These are phyloP conservation scores for Breviolum minutum DNA, from an alignment of 73 alveolate genomes.

Conservation along the genomic window DNA sequence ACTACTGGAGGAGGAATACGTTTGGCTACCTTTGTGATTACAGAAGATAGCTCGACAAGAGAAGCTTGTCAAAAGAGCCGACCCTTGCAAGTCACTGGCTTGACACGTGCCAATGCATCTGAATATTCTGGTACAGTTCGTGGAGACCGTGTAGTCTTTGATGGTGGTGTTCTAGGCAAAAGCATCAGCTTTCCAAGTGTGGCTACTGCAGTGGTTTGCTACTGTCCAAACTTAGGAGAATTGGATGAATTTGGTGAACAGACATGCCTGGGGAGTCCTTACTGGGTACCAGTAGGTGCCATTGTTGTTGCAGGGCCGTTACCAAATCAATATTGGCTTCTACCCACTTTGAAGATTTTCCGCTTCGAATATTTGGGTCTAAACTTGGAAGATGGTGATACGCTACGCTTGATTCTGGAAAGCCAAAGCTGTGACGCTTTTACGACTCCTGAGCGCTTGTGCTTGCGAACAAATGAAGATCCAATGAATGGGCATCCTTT, in stretches of 20 bases:
- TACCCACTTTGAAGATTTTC: slow-evolving; percentile 71
- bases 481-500: slow-evolving; percentile 73
- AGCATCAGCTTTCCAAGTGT: slow-evolving; percentile 75
- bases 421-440: slow-evolving; percentile 32
- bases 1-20: slow-evolving; percentile 86
- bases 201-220: slow-evolving; percentile 79
- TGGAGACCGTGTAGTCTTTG: slow-evolving; percentile 68
- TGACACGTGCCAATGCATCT: slow-evolving; percentile 70
- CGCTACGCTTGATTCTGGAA: slow-evolving; percentile 64
- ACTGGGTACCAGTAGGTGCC: slow-evolving; percentile 94
- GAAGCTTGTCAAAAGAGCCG: slow-evolving; percentile 84
- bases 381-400: slow-evolving; percentile 77
- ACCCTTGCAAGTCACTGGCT: slow-evolving; percentile 17
- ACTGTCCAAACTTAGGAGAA: slow-evolving; percentile 75
- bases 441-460: slow-evolving; percentile 67
- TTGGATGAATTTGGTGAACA: slow-evolving; percentile 67
- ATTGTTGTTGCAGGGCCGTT: slow-evolving; percentile 72
- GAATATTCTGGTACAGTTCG: slow-evolving; percentile 63
- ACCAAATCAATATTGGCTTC: slow-evolving; percentile 75
- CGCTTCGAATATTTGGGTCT: slow-evolving; percentile 67
- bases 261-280: slow-evolving; percentile 81
- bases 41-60: slow-evolving; percentile 84
- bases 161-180: slow-evolving; percentile 76
- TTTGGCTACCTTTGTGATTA: slow-evolving; percentile 38
- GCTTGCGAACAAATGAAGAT: slow-evolving; percentile 76